Conservation (phyloP, 257 asterid species). For the Solanum pimpinellifolium region DNA sequence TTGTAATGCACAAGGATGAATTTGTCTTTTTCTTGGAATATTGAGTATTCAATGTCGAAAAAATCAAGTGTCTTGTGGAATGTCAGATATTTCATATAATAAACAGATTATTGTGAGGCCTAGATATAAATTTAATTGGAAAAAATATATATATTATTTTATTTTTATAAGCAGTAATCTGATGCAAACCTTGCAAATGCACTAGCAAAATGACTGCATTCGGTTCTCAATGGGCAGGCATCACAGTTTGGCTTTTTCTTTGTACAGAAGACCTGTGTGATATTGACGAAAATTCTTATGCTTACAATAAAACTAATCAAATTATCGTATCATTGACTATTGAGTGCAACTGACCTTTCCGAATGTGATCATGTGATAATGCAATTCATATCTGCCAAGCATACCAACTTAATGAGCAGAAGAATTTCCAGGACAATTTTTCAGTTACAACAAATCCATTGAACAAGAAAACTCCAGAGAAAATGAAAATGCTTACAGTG, state of each 20-base stretch:
- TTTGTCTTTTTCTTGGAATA: background rate
- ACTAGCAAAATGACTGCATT: conserved; percentile 54
- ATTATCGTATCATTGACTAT: background rate
- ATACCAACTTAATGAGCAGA: background rate
- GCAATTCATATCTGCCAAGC: conserved; percentile 33
- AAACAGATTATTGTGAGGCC: background rate
- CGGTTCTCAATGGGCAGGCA: conserved; percentile 45
- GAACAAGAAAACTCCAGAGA: background rate
- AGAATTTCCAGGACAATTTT: background rate
- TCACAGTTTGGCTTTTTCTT: conserved; percentile 41
- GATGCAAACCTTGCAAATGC: conserved; percentile 37
- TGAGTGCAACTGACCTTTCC: conserved; percentile 38
- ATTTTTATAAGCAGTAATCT: background rate
- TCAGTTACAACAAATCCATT: background rate
- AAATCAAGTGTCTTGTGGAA: background rate
- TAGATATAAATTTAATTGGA: background rate
- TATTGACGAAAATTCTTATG: background rate
- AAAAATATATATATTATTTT: background rate
- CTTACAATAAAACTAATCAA: background rate
- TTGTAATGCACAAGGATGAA: background rate
- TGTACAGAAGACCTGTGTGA: conserved; percentile 39
- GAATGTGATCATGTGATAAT: conserved; percentile 40
- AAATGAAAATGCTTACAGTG: conserved; percentile 14
- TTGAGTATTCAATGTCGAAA: background rate
- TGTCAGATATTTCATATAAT: background rate